Conservation (phyloP, 768 basidiomycete species). For the Zangia roseola region DNA sequence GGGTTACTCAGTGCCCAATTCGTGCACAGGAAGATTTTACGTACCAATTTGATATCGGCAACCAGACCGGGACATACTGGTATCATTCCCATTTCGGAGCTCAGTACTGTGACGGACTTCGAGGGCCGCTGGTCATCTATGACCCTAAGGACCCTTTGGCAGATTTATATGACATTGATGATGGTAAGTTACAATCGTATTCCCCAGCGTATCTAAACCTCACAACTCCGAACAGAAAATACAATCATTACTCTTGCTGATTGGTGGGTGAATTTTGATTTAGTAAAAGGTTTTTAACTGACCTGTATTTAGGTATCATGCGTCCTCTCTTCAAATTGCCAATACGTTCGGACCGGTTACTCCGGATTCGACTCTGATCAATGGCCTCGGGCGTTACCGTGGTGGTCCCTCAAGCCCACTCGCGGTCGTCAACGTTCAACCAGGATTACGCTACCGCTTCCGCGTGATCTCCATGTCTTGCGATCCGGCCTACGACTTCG, state of each 20-base stretch:
- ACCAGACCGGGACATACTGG: slow-evolving; percentile 44
- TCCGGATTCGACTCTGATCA: slow-evolving; percentile 47
- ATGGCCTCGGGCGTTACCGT: slow-evolving; percentile 44
- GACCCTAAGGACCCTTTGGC: slow-evolving; percentile 39
- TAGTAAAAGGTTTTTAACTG: background rate
- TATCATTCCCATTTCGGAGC: slow-evolving; percentile 37
- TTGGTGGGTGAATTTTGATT: slow-evolving; percentile 27
- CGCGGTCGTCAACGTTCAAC: slow-evolving; percentile 42
- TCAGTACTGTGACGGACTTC: slow-evolving; percentile 38
- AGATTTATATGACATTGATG: slow-evolving; percentile 42
- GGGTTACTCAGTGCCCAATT: slow-evolving; percentile 42
- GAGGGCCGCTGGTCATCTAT: slow-evolving; percentile 40
- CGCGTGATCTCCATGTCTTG: slow-evolving; percentile 50
- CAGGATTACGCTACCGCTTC: slow-evolving; percentile 47
- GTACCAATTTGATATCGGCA: slow-evolving; percentile 31
- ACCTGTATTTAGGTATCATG: slow-evolving; percentile 32
- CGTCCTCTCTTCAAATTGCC: slow-evolving; percentile 18
- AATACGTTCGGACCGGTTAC: slow-evolving; percentile 5
- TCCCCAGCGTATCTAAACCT: background rate
- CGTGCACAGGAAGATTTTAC: slow-evolving; percentile 32
- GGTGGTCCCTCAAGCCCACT: slow-evolving; percentile 38
- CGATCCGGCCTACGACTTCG: slow-evolving; percentile 36
- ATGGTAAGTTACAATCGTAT: slow-evolving; percentile 28
- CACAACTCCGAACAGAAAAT: slow-evolving; percentile 16
- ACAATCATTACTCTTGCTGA: slow-evolving; percentile 48